These are phyloP conservation scores for Thraustochytrium striatum DNA, from an alignment of 352 stramenopile species.

Conservation along the genomic window DNA sequence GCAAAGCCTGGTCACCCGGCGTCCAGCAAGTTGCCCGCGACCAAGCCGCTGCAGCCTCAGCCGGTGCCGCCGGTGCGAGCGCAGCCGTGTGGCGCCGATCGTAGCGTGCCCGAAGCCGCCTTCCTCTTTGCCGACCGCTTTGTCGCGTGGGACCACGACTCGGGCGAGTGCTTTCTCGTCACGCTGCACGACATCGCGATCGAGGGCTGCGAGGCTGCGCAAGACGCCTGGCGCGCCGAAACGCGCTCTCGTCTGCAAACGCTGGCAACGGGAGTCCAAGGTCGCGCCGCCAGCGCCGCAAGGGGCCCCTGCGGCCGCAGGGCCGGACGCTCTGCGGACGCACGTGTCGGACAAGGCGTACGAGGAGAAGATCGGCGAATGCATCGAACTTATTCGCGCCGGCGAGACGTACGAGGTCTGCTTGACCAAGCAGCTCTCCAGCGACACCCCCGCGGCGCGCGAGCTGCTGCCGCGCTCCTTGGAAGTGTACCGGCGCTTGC, in stretches of 20 bases:
- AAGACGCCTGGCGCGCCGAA: slow-evolving; percentile 8
- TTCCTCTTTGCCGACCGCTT: slow-evolving; percentile 82
- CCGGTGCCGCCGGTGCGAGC: neutral
- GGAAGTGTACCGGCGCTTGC: slow-evolving; percentile 77
- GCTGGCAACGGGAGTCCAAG: neutral
- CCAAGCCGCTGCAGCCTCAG: too few species aligned
- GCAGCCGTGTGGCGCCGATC: slow-evolving; percentile 46
- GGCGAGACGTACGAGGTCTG: slow-evolving; percentile 94
- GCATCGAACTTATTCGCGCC: slow-evolving; percentile 78
- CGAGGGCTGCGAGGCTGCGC: neutral
- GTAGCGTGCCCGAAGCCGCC: slow-evolving; percentile 72
- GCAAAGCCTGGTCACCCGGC: too few species aligned
- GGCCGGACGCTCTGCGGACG: neutral
- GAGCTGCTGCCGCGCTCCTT: slow-evolving; percentile 69
- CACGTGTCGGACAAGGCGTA: slow-evolving; percentile 66
- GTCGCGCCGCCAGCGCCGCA: neutral
- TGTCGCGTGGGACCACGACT: slow-evolving; percentile 78
- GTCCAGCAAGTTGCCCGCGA: neutral
- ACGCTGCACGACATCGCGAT: slow-evolving; percentile 54
- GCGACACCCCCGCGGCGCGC: slow-evolving; percentile 49
- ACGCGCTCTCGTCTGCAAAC: neutral
- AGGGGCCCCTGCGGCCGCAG: neutral
- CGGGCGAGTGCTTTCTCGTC: slow-evolving; percentile 70
- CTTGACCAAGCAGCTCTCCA: slow-evolving; percentile 86
- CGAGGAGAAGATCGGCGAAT: slow-evolving; percentile 71